Evolutionary conservation across 306 rosid species (phyloP).

Genomic region (Castanea crenata): DNA sequence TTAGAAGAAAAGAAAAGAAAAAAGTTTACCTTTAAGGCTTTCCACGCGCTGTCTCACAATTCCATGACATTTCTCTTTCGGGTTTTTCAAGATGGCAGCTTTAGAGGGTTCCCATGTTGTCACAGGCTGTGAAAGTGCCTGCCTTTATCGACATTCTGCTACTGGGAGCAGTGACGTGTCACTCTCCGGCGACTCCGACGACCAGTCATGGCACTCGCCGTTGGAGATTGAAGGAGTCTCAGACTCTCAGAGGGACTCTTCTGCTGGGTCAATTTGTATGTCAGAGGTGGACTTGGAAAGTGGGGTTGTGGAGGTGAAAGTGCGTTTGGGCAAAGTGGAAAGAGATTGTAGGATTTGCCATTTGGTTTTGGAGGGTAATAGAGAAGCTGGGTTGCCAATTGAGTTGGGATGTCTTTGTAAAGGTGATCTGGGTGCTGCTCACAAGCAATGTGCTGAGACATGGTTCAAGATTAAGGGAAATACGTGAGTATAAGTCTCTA

Average conservation of each 20-base stretch:
- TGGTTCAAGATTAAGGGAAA: conserved; percentile 96
- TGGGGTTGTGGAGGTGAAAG: conserved; percentile 42
- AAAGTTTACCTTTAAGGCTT: neutral
- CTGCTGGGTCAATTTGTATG: conserved; percentile 52
- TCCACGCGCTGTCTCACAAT: neutral
- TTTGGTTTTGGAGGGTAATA: conserved; percentile 66
- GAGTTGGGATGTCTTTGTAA: conserved; percentile 89
- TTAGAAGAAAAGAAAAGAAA: neutral
- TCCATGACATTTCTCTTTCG: conserved; percentile 4
- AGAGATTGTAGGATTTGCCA: conserved; percentile 89
- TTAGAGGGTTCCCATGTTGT: conserved; percentile 1
- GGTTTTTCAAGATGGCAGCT: conserved; percentile 19
- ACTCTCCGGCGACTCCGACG: conserved; percentile 7
- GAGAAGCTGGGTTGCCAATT: conserved; percentile 74
- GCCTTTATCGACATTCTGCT: conserved; percentile 1
- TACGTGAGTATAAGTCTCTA: conserved; percentile 51
- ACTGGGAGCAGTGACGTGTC: conserved; percentile 9
- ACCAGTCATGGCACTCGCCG: conserved; percentile 20
- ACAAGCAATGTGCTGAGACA: conserved; percentile 90
- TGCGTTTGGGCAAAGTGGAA: conserved; percentile 57
- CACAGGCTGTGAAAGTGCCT: neutral
- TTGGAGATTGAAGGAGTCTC: conserved; percentile 53
- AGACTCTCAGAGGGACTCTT: conserved; percentile 47
- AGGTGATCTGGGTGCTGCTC: conserved; percentile 94
- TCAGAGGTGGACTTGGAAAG: conserved; percentile 68